Evolutionary conservation across 192 early-diverging fungal species (phyloP).

Genomic region (Coemansia sp.): DNA sequence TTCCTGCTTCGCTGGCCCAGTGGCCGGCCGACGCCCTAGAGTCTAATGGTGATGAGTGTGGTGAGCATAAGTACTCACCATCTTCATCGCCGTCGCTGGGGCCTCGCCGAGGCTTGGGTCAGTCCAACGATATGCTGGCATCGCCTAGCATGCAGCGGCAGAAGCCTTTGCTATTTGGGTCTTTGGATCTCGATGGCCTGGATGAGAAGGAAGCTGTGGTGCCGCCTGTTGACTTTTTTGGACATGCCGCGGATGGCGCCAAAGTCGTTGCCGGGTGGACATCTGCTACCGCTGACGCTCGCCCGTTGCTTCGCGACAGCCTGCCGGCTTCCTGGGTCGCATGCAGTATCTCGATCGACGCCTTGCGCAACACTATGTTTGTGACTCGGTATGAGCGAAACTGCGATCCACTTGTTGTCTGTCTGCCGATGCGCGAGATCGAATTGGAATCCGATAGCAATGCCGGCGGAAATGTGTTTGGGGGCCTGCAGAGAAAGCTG

Average conservation of each 20-base stretch:
- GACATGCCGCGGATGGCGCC: slow-evolving; percentile 20
- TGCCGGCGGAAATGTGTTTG: slow-evolving; percentile 36
- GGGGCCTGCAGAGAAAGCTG: slow-evolving; percentile 54
- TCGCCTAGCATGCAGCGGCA: not conserved
- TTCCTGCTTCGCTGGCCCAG: slow-evolving; percentile 16
- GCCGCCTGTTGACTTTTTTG: slow-evolving; percentile 4
- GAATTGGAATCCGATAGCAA: slow-evolving; percentile 17
- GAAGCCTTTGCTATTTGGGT: not conserved
- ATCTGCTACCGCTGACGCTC: not conserved
- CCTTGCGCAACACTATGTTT: slow-evolving; percentile 65
- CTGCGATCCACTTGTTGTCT: slow-evolving; percentile 61
- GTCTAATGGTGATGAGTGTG: not conserved
- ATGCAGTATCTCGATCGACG: slow-evolving; percentile 77
- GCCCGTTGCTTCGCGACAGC: slow-evolving; percentile 46
- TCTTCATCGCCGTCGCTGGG: not conserved
- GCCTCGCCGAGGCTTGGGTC: not conserved
- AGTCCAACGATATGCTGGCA: too few relatives aligned
- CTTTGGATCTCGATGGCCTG: not conserved
- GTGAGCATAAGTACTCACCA: not conserved
- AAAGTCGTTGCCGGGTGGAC: slow-evolving; percentile 26
- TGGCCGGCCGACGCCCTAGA: slow-evolving; percentile 36
- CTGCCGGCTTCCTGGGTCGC: slow-evolving; percentile 75
- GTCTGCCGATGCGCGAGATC: slow-evolving; percentile 71
- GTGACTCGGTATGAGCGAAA: slow-evolving; percentile 62
- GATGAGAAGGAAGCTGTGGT: not conserved